A percentile compares a stretch with the other conserved stretches of the same genome.
Evolutionary conservation across 768 basidiomycete species (phyloP).

Genomic region (Lyophyllum decastes): DNA sequence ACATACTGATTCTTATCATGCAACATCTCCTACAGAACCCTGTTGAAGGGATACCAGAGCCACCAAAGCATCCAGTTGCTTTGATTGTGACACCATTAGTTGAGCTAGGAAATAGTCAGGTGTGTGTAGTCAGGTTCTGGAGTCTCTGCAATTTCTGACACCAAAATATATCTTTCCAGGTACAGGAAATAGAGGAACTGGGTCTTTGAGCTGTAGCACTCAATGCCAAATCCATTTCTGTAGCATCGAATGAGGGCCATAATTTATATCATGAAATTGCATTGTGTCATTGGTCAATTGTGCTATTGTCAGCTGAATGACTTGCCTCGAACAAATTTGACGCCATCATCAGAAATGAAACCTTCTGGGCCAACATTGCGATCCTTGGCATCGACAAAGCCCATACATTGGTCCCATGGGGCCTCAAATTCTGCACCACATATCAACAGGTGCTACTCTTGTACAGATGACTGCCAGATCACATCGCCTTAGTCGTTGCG

Average conservation of each 20-base stretch:
- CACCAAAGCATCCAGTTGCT: background rate
- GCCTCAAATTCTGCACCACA: slow-evolving; percentile 18
- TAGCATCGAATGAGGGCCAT: slow-evolving; percentile 7
- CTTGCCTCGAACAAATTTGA: slow-evolving; percentile 17
- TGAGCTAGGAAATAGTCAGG: slow-evolving; percentile 24
- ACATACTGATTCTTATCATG: too few species aligned
- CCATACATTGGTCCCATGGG: slow-evolving; percentile 24
- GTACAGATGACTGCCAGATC: slow-evolving; percentile 14
- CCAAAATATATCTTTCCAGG: background rate
- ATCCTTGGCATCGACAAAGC: slow-evolving; percentile 27
- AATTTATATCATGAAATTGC: slow-evolving; percentile 20
- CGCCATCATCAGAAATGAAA: slow-evolving; percentile 15
- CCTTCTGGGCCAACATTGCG: slow-evolving; percentile 19
- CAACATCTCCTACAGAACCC: too few species aligned
- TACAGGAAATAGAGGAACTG: background rate
- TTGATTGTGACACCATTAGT: slow-evolving; percentile 24
- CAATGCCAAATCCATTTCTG: background rate
- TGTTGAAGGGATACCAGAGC: too few species aligned
- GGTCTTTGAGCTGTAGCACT: background rate
- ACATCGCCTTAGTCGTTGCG: slow-evolving; percentile 8
- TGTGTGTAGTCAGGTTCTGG: slow-evolving; percentile 7
- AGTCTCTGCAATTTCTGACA: too few species aligned
- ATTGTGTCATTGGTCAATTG: slow-evolving; percentile 21
- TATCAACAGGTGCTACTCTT: slow-evolving; percentile 20
- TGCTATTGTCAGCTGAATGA: slow-evolving; percentile 21